These are phyloP conservation scores for Fagus crenata DNA, from an alignment of 306 rosid genomes.

Conservation along the genomic window DNA sequence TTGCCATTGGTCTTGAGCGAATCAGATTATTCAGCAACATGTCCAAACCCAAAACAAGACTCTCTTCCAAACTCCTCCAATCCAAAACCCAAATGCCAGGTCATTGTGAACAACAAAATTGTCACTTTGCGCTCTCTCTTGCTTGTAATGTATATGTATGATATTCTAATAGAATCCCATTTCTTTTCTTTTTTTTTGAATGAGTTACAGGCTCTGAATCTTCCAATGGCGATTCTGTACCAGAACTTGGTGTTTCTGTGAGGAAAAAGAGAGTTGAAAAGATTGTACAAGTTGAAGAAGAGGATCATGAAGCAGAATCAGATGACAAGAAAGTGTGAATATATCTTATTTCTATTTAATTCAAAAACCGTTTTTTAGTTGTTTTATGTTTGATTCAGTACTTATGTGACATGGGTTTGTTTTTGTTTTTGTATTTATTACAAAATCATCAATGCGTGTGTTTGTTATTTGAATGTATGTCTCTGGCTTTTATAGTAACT, in stretches of 20 bases:
- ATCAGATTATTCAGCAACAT: constrained; percentile 19
- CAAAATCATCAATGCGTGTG: too few species aligned
- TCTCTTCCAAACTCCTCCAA: constrained; percentile 18
- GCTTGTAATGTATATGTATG: too few species aligned
- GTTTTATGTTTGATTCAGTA: neutral
- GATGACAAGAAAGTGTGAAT: constrained; percentile 38
- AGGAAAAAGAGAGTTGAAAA: constrained; percentile 60
- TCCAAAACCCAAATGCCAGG: constrained; percentile 10
- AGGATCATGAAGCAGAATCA: constrained; percentile 20
- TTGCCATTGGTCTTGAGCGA: constrained; percentile 5
- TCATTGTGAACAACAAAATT: neutral
- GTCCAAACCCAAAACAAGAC: constrained; percentile 27
- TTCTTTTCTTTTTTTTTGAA: neutral
- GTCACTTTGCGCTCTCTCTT: neutral
- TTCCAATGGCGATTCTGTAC: constrained; percentile 36
- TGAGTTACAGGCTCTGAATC: constrained; percentile 32
- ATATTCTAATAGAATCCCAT: neutral
- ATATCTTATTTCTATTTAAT: neutral
- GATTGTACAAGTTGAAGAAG: constrained; percentile 23
- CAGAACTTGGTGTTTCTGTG: constrained; percentile 60
- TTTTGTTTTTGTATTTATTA: neutral
- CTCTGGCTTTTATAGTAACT: too few species aligned
- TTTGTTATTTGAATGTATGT: neutral
- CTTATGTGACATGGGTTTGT: neutral
- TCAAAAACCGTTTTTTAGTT: neutral